Evolutionary conservation across 495 filamentous ascomycete genomes (phyloP).

Genomic region (Aspergillus wentii): DNA sequence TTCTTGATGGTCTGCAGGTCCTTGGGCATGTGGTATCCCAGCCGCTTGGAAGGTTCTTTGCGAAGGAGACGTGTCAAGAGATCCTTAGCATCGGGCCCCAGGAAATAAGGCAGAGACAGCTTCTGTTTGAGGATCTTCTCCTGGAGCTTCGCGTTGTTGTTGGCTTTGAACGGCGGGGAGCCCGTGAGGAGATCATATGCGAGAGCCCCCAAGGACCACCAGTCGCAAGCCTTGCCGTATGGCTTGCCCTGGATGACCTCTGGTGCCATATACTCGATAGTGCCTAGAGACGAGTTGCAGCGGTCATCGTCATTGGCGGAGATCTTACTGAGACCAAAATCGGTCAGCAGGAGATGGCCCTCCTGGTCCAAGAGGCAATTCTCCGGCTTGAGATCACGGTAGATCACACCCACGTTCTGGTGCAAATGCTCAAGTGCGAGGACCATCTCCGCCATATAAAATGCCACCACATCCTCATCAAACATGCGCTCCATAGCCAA

Average conservation of each 20-base stretch:
- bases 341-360: constrained; percentile 90
- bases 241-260: constrained; percentile 77
- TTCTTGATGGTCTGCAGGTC: constrained; percentile 83
- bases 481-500: constrained; percentile 90
- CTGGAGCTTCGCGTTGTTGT: constrained; percentile 87
- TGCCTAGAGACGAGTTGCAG: constrained; percentile 82
- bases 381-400: constrained; percentile 95
- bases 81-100: constrained; percentile 87
- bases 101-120: constrained; percentile 77
- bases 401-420: constrained; percentile 85
- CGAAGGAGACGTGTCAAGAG: constrained; percentile 80
- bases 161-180: constrained; percentile 79
- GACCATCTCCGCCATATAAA: constrained; percentile 98
- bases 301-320: constrained; percentile 71
- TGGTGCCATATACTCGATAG: constrained; percentile 97
- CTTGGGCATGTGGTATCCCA: constrained; percentile 83
- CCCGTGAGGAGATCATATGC: constrained; percentile 91
- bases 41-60: constrained; percentile 84
- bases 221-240: constrained; percentile 93
- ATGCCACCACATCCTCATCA: constrained; percentile 76
- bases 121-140: constrained; percentile 92
- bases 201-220: constrained; percentile 95
- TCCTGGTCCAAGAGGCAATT: constrained; percentile 91
- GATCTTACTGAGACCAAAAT: constrained; percentile 96
- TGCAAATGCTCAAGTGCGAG: constrained; percentile 92